A percentile compares a stretch with the other conserved stretches of the same genome.
These are phyloP conservation scores for Plasmodium yoelii DNA, from an alignment of 169 alveolate species.

Conservation along the genomic window DNA sequence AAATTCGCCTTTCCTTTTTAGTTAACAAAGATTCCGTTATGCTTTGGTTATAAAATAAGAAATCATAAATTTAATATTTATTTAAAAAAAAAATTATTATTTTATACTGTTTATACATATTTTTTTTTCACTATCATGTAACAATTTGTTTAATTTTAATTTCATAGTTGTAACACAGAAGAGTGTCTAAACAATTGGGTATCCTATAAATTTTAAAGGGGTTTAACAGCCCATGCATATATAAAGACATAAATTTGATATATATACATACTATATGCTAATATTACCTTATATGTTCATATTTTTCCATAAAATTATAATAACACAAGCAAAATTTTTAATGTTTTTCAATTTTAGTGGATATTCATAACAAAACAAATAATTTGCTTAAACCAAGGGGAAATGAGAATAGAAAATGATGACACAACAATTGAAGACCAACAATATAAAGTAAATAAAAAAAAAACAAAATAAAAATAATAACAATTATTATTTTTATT, in stretches of 20 bases:
- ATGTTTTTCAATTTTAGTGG: slow-evolving; percentile 31
- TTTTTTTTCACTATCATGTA: not conserved
- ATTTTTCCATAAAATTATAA: too few species aligned
- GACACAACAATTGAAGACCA: slow-evolving; percentile 52
- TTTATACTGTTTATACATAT: not conserved
- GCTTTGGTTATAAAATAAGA: slow-evolving; percentile 30
- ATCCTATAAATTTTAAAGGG: not conserved
- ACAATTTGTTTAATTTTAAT: not conserved
- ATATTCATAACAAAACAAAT: slow-evolving; percentile 67
- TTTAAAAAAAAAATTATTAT: not conserved
- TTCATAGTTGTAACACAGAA: slow-evolving; percentile 1
- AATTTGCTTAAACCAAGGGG: slow-evolving; percentile 63
- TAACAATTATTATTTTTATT: not conserved
- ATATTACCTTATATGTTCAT: not conserved
- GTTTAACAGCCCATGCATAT: not conserved
- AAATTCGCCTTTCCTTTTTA: not conserved
- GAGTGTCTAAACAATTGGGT: slow-evolving; percentile 2
- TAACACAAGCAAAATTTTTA: too few species aligned
- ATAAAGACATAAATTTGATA: not conserved
- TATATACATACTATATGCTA: not conserved
- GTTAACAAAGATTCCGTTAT: slow-evolving; percentile 61
- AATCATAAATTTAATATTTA: too few species aligned
- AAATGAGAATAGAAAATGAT: slow-evolving; percentile 58
- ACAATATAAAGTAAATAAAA: slow-evolving; percentile 36
- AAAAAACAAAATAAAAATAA: not conserved